Base-by-base conservation (phyloP, 2,329 filamentous ascomycete species). In the Penicillium sp. region DNA sequence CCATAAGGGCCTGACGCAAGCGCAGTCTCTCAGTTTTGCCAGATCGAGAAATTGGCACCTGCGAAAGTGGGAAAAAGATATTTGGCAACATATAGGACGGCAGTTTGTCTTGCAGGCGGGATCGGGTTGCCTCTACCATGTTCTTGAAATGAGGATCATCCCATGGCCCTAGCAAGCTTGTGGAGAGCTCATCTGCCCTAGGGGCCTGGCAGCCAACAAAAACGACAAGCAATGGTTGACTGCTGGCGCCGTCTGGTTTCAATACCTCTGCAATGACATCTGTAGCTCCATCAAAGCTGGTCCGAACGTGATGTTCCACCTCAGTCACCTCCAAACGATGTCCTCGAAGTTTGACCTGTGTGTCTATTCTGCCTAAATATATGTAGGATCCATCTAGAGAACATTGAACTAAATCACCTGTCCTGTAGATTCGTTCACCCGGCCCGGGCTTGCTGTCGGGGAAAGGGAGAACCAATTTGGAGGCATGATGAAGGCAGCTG, bases 301-400 rank as follows among this genome's bases (percentile, higher is more conserved):
- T 27, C 9, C 29, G 29, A 11, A 49, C 9, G 14, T 57, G 54
- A 35, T 53, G 33, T 33, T 57, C 49, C 7, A 57, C 31, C 33
- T 57, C 54, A 11, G 9, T 29, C 11, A 57, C 31, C 27, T 57
- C 49, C 11, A 57, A 21, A 4, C 54, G 43, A 16, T 57, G 49
- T 10, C 54, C 54, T 8, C 39, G 35, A n/a, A 57, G 19, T 19
- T 57, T 57, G n/a, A 57, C 33, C 39, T 53, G 33, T 8, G n/a
- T 8, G 26, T 53, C 54, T 26, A 6, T 57, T 53, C 6, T 49
- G 43, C 4, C 49, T 33, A 35, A 25, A 4, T 23, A 49, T 16
- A 7, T 8, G 29, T 3, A 33, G 25, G 7, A 23, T 3, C 10
- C 43, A 31, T 44, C 50, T 27, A 25, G 21, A 11, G 25, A 25